Percentiles rank a stretch among this genome's conserved stretches.
Conservation (phyloP, 2,329 filamentous ascomycete genomes). For the Tolypocladium tundrense region DNA sequence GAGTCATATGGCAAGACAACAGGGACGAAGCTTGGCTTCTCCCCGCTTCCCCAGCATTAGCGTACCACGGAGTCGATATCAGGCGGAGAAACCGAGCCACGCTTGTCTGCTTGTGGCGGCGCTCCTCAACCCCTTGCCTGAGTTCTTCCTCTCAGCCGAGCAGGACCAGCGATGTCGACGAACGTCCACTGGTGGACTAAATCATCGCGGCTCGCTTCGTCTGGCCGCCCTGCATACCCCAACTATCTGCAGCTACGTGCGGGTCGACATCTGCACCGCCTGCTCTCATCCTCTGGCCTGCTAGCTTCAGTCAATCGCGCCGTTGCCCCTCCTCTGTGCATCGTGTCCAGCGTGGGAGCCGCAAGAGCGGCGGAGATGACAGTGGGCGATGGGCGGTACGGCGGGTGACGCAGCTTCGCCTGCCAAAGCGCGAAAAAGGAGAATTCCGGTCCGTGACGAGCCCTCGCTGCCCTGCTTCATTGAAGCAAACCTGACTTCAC, state of each 20-base stretch:
- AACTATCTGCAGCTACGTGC: not conserved
- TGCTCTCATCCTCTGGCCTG: too few relatives aligned
- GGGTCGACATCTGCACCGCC: not conserved
- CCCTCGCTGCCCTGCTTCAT: too few relatives aligned
- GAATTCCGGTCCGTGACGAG: conserved; percentile 9
- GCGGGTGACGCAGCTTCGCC: not conserved
- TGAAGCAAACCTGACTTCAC: not conserved
- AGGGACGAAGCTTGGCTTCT: not conserved
- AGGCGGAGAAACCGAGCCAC: not conserved
- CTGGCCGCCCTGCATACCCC: too few relatives aligned
- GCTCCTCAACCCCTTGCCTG: too few relatives aligned
- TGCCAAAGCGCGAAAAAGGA: conserved; percentile 8
- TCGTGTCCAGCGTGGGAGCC: too few relatives aligned
- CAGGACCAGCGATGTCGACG: not conserved
- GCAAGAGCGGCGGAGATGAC: not conserved
- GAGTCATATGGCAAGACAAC: not conserved
- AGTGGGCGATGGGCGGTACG: not conserved
- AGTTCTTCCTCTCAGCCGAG: not conserved
- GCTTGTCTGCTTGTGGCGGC: not conserved
- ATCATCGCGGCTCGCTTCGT: not conserved
- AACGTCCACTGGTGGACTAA: too few relatives aligned
- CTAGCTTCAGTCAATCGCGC: not conserved
- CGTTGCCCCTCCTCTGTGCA: not conserved
- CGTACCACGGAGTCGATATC: not conserved
- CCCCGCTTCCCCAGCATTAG: not conserved